Evolutionary conservation across 192 early-diverging fungal genomes (phyloP), one percentile per base, ranked within the genome.

Genomic region (Coemansia guatemalensis): DNA sequence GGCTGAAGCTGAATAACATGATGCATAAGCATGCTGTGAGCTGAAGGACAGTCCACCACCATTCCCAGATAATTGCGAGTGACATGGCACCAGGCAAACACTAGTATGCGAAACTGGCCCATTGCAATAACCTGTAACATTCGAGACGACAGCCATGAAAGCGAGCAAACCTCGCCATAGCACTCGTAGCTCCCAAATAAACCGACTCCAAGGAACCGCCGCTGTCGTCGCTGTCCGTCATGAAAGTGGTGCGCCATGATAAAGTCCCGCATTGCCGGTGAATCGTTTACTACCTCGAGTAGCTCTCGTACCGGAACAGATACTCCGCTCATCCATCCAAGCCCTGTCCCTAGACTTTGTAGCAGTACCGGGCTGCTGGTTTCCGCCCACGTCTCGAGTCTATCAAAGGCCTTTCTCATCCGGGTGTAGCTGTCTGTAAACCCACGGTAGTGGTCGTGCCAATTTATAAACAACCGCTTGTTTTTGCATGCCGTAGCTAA

Each of bases 1-100:
- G 72, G 65, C 60, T 80, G 78, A 41, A 80, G 18, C 41, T 74
- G 68, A 5, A 80, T 54, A n/a, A 80, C 78, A 21, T 80, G 78
- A 57, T 80, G 71, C 57, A 71, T 22, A 27, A 74, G 49, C 22
- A 58, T 53, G 14, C n/a, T 48, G 18, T 57, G 53, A 0, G 56
- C 53, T 0, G 30, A 23, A 1, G 71, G 72, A 23, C 72, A 80
- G 24, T 52, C 64, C 2, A 74, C 69, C 5, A 80, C 68, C 9
- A 80, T 44, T 35, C 65, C 72, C 25, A 80, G 61, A 49, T 80
- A 80, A 64, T 80, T 80, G 12, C 50, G 48, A 20, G 64, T 74
- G n/a, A 21, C 22, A 26, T 65, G 50, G 48, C 77, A 80, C 72
- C 67, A 74, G 9, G 77, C 77, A 58, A 80, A 80, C 3, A 80